Evolutionary conservation across 2,329 filamentous ascomycete species (phyloP).

Genomic region (Neofusicoccum sp.): DNA sequence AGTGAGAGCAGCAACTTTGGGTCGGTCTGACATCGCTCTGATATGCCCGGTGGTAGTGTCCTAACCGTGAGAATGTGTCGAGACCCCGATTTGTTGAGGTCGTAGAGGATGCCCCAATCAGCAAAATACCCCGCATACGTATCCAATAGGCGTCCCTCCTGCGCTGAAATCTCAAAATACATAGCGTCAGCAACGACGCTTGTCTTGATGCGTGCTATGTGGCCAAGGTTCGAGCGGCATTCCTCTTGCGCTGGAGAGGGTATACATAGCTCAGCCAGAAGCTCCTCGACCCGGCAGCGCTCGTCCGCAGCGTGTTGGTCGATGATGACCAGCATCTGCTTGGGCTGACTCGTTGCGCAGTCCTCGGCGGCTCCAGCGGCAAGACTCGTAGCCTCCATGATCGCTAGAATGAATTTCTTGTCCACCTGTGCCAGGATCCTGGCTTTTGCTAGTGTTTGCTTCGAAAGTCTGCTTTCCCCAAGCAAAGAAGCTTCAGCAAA

Average conservation of each 20-base stretch:
- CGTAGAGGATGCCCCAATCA: conserved; percentile 74
- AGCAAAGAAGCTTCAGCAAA: conserved; percentile 32
- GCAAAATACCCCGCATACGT: conserved; percentile 61
- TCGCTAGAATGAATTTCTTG: conserved; percentile 81
- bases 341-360: conserved; percentile 11
- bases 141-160: conserved; percentile 64
- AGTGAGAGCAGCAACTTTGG: conserved; percentile 73
- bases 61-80: conserved; percentile 51
- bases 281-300: conserved; percentile 73
- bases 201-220: conserved; percentile 34
- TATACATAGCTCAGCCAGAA: conserved; percentile 63
- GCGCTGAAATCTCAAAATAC: conserved; percentile 63
- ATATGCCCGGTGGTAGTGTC: conserved; percentile 70
- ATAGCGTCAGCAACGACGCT: conserved; percentile 55
- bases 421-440: conserved; percentile 82
- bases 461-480: conserved; percentile 56
- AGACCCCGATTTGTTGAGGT: conserved; percentile 36
- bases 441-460: conserved; percentile 60
- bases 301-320: conserved; percentile 98
- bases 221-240: conserved; percentile 37
- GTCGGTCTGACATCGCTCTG: conserved; percentile 73
- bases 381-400: conserved; percentile 43
- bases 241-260: conserved; percentile 11
- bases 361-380: conserved; percentile 22
- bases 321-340: conserved; percentile 67